Base-by-base conservation (phyloP, 352 stramenopile genomes). In the Globisporangium perplexum region DNA sequence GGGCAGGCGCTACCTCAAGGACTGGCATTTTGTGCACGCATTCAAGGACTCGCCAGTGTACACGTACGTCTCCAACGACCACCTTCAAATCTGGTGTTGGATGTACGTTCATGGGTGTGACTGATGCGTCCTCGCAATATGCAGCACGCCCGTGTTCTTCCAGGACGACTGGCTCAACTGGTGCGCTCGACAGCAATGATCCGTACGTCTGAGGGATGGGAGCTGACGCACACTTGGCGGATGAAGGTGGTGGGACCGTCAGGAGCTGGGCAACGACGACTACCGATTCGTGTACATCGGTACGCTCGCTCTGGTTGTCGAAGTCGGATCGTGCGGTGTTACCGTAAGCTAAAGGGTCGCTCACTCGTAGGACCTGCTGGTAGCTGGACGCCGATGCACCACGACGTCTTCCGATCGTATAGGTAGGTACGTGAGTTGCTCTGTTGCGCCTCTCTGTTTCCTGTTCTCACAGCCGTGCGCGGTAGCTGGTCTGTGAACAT, bases 201-300 rank as follows among this genome's bases (percentile, higher is more conserved):
- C 46, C 10, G 17, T 44, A 18, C 5, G 18, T 30, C 6, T 28
- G 42, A 23, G 3, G 5, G 0, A 6, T 17, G 20, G 6, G 20
- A n/a, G 4, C 24, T 45, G 12, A 24, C 35, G 12, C 15, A n/a
- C 24, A 33, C 36, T 33, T 47, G 30, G 46, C 15, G 4, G 50
- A 26, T 4, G 7, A 24, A 92, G 80, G 81, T 89, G 75, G 73
- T 90, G 83, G 83, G 77, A 93, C 52, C 71, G 66, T 8, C 86
- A 93, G 50, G 68, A 75, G 23, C 65, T 67, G 15, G 71, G 61
- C 43, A 58, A 71, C 33, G 85, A 90, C 47, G 91, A 98, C 66
- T 99, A 98, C 71, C 86, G 90, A 48, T 99, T 99, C 58, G 90
- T 98, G 11, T 99, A 99, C 63, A 87, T 98, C 33, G 96, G 83